Conservation (phyloP, 2,329 filamentous ascomycete species). For the Aspergillus amoenus region DNA sequence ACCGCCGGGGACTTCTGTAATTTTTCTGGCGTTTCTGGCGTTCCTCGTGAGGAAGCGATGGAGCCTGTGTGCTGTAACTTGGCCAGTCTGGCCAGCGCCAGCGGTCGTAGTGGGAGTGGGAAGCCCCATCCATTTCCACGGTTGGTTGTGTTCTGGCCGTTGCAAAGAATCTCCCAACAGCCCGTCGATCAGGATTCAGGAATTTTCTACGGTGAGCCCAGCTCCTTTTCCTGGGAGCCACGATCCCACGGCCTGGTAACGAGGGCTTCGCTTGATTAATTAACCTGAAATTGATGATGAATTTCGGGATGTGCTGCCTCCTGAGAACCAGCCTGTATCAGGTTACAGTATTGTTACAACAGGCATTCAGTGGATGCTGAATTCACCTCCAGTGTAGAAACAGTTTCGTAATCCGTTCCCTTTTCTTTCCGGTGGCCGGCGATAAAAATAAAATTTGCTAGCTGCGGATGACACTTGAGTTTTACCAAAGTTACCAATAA, state of each 20-base stretch:
- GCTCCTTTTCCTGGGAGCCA: neutral
- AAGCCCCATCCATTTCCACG: constrained; percentile 7
- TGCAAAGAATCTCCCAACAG: neutral
- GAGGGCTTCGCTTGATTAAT: too few relatives aligned
- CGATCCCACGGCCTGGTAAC: too few relatives aligned
- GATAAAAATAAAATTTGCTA: constrained; percentile 7
- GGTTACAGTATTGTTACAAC: too few relatives aligned
- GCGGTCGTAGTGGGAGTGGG: neutral
- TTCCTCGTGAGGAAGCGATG: constrained; percentile 3
- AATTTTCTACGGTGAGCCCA: neutral
- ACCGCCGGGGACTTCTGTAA: neutral
- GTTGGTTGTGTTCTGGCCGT: constrained; percentile 9
- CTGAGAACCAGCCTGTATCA: too few relatives aligned
- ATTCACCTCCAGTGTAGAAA: neutral
- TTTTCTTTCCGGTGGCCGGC: constrained; percentile 7
- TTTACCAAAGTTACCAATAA: constrained; percentile 2
- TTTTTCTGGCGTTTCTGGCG: neutral
- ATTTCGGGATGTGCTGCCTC: too few relatives aligned
- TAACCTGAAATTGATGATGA: too few relatives aligned
- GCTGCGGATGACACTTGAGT: neutral
- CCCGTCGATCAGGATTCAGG: neutral
- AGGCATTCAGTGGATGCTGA: too few relatives aligned
- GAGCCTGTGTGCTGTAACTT: neutral
- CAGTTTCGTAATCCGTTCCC: neutral
- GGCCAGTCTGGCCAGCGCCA: neutral